phyloP scores from a whole-genome alignment of 2,329 filamentous ascomycete genomes.

The Monosporascus sp. region DNA sequence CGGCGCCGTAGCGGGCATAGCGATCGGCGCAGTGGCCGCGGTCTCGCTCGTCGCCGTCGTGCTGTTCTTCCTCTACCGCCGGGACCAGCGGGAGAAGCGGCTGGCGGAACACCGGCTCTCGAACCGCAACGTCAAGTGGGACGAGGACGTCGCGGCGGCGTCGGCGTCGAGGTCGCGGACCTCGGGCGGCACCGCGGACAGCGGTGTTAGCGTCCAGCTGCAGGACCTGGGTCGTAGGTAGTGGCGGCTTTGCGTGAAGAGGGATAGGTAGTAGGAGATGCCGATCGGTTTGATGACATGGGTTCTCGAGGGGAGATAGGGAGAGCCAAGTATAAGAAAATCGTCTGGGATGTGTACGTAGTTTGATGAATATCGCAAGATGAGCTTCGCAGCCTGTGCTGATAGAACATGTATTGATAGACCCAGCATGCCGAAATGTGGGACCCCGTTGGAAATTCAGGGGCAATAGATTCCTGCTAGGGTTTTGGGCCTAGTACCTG shows the following conservation, averaged over 20 bases:
- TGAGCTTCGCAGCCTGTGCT: too few relatives aligned
- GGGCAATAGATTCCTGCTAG: too few relatives aligned
- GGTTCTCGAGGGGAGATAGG: too few relatives aligned
- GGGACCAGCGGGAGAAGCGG: conserved; percentile 2
- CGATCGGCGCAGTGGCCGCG: background rate
- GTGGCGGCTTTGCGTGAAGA: background rate
- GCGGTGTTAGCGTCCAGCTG: background rate
- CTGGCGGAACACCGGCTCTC: conserved; percentile 1
- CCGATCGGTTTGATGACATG: too few relatives aligned
- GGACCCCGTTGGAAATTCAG: too few relatives aligned
- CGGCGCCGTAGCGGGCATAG: conserved; percentile 2
- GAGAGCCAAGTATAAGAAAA: too few relatives aligned
- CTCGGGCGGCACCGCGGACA: background rate
- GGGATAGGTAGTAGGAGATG: background rate
- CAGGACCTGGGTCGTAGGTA: background rate
- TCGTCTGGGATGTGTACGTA: too few relatives aligned
- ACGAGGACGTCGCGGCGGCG: background rate
- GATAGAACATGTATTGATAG: too few relatives aligned
- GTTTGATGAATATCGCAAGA: too few relatives aligned
- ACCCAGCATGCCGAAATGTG: too few relatives aligned
- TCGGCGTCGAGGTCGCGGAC: background rate
- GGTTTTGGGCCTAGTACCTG: too few relatives aligned
- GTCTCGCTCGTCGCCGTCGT: background rate
- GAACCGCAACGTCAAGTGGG: conserved; percentile 3
- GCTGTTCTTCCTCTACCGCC: conserved; percentile 3